Evolutionary conservation across 2,329 filamentous ascomycete species (phyloP), one percentile per base, ranked within the genome.

Genomic region (Fusarium heterosporum): DNA sequence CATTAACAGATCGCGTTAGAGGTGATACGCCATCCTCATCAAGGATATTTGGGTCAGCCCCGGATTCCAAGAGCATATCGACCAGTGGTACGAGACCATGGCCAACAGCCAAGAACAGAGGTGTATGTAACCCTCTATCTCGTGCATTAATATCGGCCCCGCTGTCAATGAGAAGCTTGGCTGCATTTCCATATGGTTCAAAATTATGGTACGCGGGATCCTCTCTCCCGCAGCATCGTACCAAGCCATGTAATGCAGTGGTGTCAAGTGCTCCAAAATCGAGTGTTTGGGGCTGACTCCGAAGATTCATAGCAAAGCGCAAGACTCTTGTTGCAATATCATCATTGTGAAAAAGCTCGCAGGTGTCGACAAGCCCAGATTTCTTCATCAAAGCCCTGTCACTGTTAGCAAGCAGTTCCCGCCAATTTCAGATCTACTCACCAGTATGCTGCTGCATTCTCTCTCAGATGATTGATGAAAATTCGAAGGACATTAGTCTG

Each of bases 141-240:
- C 52, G 63, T 11, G 60, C 46, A 13, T 73, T 60, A 14, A 73
- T 46, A 17, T 73, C 57, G 4, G 55, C 43, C 12, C 71, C 71
- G 13, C 36, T 53, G 6, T 49, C 17, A 7, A 65, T 42, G 6
- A 73, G 61, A 6, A 62, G 46, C 13, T 55, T 22, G 8, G 55
- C 42, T 51, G 70, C 64, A 11, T 36, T 34, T 25, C 34, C 43
- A 19, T 60, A 53, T 5, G 45, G 19, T 10, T 55, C 28, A 12
- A 17, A 10, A 6, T 50, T 17, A 2, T 22, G 26, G 4, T 12
- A 16, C 13, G 30, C 16, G 13, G 26, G 11, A 16, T 26, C 19
- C 9, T 28, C 28, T 28, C 12, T 29, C 9, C 6, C 19, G 13
- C 14, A 41, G 11, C 28, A 56, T 10, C 36, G n/a, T 13, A 62